Evolutionary conservation across 352 stramenopile species (phyloP).

Genomic region (Thalassiosira mediterranea): DNA sequence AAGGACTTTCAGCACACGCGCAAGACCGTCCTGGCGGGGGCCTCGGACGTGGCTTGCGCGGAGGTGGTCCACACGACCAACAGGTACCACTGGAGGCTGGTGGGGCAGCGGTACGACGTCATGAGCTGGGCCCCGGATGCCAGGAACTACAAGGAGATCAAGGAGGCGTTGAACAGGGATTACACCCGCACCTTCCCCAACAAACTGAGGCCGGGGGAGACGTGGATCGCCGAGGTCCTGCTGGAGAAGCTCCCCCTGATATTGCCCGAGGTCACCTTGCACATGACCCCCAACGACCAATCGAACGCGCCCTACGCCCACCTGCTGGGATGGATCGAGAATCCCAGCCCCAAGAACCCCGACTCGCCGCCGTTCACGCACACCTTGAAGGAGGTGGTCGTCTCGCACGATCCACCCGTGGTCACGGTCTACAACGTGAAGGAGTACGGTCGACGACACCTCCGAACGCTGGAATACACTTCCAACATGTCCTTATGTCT

Average conservation of each 20-base stretch:
- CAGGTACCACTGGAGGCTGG: constrained; percentile 88
- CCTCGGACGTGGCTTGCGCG: constrained; percentile 85
- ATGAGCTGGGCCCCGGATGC: constrained; percentile 87
- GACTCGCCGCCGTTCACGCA: constrained; percentile 55
- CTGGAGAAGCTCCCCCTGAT: constrained; percentile 83
- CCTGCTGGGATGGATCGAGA: constrained; percentile 83
- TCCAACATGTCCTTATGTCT: constrained; percentile 93
- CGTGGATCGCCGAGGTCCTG: constrained; percentile 82
- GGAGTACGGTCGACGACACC: constrained; percentile 94
- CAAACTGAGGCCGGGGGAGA: constrained; percentile 70
- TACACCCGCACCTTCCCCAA: constrained; percentile 82
- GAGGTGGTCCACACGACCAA: constrained; percentile 89
- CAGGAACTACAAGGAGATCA: constrained; percentile 26
- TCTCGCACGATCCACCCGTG: constrained; percentile 90
- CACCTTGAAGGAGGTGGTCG: constrained; percentile 98
- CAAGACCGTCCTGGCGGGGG: constrained; percentile 71
- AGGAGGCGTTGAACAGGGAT: constrained; percentile 48
- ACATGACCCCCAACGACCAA: constrained; percentile 78
- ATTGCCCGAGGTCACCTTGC: constrained; percentile 76
- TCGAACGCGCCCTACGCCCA: constrained; percentile 75
- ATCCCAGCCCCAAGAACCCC: constrained; percentile 60
- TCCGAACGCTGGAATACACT: constrained; percentile 96
- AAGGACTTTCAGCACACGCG: constrained; percentile 86
- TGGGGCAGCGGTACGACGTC: constrained; percentile 89
- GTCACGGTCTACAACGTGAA: constrained; percentile 97